Conservation (phyloP, 2,329 filamentous ascomycete species). For the Arthrocladium fulminans region DNA sequence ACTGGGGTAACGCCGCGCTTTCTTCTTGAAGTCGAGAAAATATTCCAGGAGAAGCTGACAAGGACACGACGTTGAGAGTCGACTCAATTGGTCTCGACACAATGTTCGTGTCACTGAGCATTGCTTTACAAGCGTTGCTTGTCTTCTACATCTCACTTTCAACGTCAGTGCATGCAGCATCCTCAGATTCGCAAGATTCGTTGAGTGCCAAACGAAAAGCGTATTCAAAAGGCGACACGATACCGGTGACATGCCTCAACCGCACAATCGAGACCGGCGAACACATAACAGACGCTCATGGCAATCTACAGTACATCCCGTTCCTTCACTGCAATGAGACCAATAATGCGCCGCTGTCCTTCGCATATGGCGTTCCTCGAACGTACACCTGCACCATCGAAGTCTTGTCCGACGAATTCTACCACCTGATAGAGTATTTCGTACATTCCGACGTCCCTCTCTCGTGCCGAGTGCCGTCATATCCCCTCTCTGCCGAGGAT, state of each 20-base stretch:
- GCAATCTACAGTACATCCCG: slow-evolving; percentile 83
- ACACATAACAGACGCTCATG: slow-evolving; percentile 69
- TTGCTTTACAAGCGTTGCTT: slow-evolving; percentile 14
- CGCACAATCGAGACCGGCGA: slow-evolving; percentile 74
- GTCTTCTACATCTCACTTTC: slow-evolving; percentile 20
- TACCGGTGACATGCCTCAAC: slow-evolving; percentile 65
- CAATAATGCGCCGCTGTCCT: slow-evolving; percentile 60
- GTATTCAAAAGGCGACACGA: slow-evolving; percentile 50
- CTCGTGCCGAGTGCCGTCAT: slow-evolving; percentile 77
- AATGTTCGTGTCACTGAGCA: not conserved
- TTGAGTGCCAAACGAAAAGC: slow-evolving; percentile 17
- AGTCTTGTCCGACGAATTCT: slow-evolving; percentile 44
- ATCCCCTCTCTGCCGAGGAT: slow-evolving; percentile 45
- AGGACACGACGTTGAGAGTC: too few relatives aligned
- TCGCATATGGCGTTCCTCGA: slow-evolving; percentile 65
- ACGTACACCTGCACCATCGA: slow-evolving; percentile 52
- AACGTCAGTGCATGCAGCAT: slow-evolving; percentile 14
- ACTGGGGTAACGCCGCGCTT: not conserved
- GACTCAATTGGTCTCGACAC: not conserved
- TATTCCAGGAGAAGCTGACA: not conserved
- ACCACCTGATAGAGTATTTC: slow-evolving; percentile 69
- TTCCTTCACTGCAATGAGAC: slow-evolving; percentile 91
- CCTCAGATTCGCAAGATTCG: slow-evolving; percentile 10
- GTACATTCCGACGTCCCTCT: slow-evolving; percentile 92
- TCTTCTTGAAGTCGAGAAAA: not conserved